Percentiles rank a stretch among this genome's conserved stretches.
phyloP scores from a whole-genome alignment of 805 yeast genomes.

The Saitoella complicata region DNA sequence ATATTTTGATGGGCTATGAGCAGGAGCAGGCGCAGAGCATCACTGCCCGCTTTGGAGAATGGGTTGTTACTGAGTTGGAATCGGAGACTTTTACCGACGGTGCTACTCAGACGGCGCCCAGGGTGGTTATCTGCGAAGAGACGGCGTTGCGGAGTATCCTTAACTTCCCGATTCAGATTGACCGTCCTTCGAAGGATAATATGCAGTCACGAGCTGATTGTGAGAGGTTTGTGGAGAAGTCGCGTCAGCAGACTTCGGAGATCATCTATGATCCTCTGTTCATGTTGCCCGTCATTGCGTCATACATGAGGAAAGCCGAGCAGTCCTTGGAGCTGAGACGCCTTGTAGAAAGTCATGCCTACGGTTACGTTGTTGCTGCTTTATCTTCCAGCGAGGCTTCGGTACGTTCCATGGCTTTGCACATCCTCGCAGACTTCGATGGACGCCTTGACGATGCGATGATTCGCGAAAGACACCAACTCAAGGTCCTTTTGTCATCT shows the following conservation, averaged over 20 bases:
- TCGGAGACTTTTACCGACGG: too few species aligned
- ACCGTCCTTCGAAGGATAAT: too few species aligned
- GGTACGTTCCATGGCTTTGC: conserved; percentile 25
- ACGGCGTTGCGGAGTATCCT: too few species aligned
- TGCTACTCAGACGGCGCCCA: too few species aligned
- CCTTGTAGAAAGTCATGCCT: conserved; percentile 39
- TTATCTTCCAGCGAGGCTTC: not conserved
- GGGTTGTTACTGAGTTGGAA: too few species aligned
- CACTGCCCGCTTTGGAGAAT: too few species aligned
- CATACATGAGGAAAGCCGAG: conserved; percentile 2
- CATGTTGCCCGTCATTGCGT: conserved; percentile 5
- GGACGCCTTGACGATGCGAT: conserved; percentile 15
- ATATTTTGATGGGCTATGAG: too few species aligned
- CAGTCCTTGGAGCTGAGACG: conserved; percentile 34
- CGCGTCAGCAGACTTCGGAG: not conserved
- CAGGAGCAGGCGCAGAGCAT: too few species aligned
- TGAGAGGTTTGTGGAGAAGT: conserved; percentile 4
- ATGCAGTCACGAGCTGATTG: not conserved
- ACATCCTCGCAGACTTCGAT: conserved; percentile 11
- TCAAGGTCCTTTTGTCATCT: conserved; percentile 27
- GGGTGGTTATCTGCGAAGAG: too few species aligned
- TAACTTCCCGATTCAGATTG: too few species aligned
- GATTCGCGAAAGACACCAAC: conserved; percentile 27
- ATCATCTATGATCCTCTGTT: conserved; percentile 9
- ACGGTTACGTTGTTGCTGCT: conserved; percentile 31